Evolutionary conservation across 1,139 yeast species (phyloP), one percentile per base, ranked within the genome.

Genomic region (Geotrichum histeridarum): DNA sequence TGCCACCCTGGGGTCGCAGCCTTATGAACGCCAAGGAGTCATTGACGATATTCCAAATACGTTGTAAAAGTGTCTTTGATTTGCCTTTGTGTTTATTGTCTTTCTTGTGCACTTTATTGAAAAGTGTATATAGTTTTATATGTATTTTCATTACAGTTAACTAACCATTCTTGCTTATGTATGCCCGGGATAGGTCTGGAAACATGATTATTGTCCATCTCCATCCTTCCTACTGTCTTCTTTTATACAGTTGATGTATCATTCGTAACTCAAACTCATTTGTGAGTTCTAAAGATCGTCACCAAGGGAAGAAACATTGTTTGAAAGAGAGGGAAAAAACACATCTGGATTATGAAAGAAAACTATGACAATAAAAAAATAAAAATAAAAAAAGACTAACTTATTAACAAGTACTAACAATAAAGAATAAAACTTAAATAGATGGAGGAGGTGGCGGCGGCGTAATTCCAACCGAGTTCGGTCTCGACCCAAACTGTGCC

Each of bases 1-100:
- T 57, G 90, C 82, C 66, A 64, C 64, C 14, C 65, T 77, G 7
- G 78, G 77, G 53, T 60, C 63, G 35, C 45, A 44, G 39, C 51
- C 53, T 22, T 54, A 51, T 14, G 61, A 59, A 33, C 56, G 55
- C 42, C 62, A 60, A 33, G 67, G 65, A 9, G 61, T 60, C n/a
- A 58, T 63, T 15, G 54, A 50, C 22, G 48, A 42, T 39, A 42
- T 39, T 38, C 46, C 49, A 11, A 42, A n/a, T 22, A 37, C 38
- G 11, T 30, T 46, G 31, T 51, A 42, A 36, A 12, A 9, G 30
- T 35, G 7, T 22, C 27, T 22, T 22, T 22, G 27, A 22, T 22
- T 22, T 22, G 27, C 5, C 27, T 3, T 30, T 42, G 11, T 27
- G 12, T 31, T 31, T 12, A 32, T 45, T n/a, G 15, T 37, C 39